Evolutionary conservation across 1,139 yeast genomes (phyloP).

Genomic region (Kodamaea fungicola): DNA sequence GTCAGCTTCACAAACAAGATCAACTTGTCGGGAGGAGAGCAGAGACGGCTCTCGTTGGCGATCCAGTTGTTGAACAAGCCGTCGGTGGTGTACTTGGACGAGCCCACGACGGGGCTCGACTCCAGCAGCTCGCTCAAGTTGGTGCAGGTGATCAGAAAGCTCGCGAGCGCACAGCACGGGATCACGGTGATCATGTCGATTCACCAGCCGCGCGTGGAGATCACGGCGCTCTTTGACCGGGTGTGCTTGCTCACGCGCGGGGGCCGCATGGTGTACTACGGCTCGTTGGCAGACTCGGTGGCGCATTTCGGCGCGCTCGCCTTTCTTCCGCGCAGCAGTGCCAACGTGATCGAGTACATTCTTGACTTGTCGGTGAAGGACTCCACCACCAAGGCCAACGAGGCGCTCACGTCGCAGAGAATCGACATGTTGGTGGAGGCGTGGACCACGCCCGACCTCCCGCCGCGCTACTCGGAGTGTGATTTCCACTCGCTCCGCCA

Average conservation of each 20-base stretch:
- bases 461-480: neutral
- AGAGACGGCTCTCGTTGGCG: conserved; percentile 72
- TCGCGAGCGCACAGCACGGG: conserved; percentile 49
- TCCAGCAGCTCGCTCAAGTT: conserved; percentile 70
- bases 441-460: conserved; percentile 11
- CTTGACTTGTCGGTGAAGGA: conserved; percentile 74
- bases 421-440: conserved; percentile 15
- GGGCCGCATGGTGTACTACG: conserved; percentile 61
- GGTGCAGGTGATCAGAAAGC: conserved; percentile 57
- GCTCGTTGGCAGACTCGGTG: conserved; percentile 26
- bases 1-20: conserved; percentile 15
- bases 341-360: conserved; percentile 22
- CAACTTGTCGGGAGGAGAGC: conserved; percentile 81
- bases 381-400: conserved; percentile 34
- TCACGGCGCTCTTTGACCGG: conserved; percentile 61
- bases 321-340: conserved; percentile 2
- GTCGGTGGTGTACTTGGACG: conserved; percentile 73
- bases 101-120: conserved; percentile 88
- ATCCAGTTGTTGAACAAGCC: conserved; percentile 77
- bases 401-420: conserved; percentile 12
- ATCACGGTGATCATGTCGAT: conserved; percentile 72
- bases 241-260: conserved; percentile 70
- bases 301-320: conserved; percentile 13
- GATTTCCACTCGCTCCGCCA: conserved; percentile 9
- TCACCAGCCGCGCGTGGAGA: conserved; percentile 84